Base-by-base conservation (phyloP, 805 yeast genomes). In the Pichia nanzhaoensis region DNA sequence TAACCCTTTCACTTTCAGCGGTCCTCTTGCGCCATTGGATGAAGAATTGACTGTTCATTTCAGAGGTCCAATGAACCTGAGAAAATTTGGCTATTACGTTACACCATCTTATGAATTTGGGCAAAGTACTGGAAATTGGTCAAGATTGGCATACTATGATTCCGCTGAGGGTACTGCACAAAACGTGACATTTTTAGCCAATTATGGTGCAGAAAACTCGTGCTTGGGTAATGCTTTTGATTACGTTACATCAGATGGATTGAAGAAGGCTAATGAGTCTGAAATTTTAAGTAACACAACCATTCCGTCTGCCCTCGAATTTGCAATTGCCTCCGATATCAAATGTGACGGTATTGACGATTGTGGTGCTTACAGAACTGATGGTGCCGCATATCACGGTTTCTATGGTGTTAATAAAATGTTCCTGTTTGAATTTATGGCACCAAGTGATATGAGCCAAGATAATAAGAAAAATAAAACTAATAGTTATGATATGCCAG, bases 341-440 rank as follows among this genome's bases (percentile, higher is more conserved):
- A 55, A 75, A 12, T 84, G 91, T 65, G 80, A 69, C 12, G 57
- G 54, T 4, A 78, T 84, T 0, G 80, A 80, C n/a, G 80, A 77
- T 52, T 84, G 91, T 68, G 90, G 90, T 55, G 86, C 82, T 39
- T 84, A 82, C 63, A 73, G 91, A 65, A 59, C 60, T n/a, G 89
- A 79, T 22, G 80, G 82, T 48, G 84, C 87, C 18, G 89, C 90
- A 2, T 82, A 64, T 57, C 84, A 82, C 55, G 91, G 91, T 2
- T 84, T 68, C 57, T 68, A 71, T 47, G 90, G 90, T 37, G 59
- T 70, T 16, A 74, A 78, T 42, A 84, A 83, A 64, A 75, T 83
- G 83, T 84, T 83, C 56, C 63, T 82, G 50, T 83, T 84, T 55
- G 82, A 82, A 60, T 84, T 84, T 59, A 65, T 68, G 45, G 77